Evolutionary conservation across 306 rosid species (phyloP).

Genomic region (Fagus sylvatica): DNA sequence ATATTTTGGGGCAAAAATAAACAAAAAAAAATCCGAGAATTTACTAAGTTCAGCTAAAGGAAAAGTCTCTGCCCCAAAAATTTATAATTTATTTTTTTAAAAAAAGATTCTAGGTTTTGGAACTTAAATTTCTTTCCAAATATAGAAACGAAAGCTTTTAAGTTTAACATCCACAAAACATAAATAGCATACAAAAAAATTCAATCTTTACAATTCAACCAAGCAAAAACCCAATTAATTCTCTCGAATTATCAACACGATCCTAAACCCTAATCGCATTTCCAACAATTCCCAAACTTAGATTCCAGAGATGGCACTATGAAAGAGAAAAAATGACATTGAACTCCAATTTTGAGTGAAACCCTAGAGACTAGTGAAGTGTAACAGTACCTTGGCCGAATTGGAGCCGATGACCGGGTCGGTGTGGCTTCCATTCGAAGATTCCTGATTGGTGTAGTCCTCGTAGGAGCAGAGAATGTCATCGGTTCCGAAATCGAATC

Average conservation of each 20-base stretch:
- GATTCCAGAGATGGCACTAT: background rate
- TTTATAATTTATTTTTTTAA: no score
- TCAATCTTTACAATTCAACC: background rate
- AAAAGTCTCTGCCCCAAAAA: no score
- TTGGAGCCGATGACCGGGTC: conserved; percentile 50
- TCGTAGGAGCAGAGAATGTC: conserved; percentile 72
- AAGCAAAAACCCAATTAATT: background rate
- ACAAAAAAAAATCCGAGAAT: background rate
- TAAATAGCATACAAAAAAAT: background rate
- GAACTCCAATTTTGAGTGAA: conserved; percentile 2
- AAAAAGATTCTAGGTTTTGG: background rate
- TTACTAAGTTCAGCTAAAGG: no score
- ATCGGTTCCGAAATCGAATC: conserved; percentile 62
- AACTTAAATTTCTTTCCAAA: background rate
- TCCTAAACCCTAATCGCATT: conserved; percentile 26
- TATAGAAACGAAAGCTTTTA: background rate
- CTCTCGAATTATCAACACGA: background rate
- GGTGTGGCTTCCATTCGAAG: conserved; percentile 51
- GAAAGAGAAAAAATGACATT: background rate
- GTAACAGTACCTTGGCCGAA: conserved; percentile 58
- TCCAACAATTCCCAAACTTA: conserved; percentile 3
- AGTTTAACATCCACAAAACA: background rate
- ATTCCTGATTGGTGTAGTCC: conserved; percentile 49
- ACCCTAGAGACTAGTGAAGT: background rate
- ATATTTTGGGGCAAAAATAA: background rate